Conservation (phyloP, 2,329 filamentous ascomycete species). For the Raffaelea albimanens region DNA sequence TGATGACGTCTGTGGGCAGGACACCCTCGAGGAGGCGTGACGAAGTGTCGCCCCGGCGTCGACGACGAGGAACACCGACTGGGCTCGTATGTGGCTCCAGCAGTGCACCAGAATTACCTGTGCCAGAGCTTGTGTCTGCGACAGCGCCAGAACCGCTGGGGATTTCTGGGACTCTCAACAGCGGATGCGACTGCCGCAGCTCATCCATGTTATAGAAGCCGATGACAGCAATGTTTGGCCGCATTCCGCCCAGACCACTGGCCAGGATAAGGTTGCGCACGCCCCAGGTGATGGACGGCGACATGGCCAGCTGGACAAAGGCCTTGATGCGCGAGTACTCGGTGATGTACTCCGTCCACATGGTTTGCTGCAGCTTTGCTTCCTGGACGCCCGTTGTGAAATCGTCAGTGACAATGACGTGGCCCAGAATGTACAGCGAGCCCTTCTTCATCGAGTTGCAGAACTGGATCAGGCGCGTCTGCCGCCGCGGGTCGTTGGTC, state of each 20-base stretch:
- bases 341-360: slow-evolving; percentile 76
- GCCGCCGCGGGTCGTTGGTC: slow-evolving; percentile 71
- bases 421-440: slow-evolving; percentile 72
- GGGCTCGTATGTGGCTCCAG: neutral
- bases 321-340: slow-evolving; percentile 82
- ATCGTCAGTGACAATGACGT: slow-evolving; percentile 79
- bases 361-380: slow-evolving; percentile 67
- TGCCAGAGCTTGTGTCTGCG: neutral
- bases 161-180: slow-evolving; percentile 45
- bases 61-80: slow-evolving; percentile 10
- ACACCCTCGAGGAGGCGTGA: slow-evolving; percentile 45
- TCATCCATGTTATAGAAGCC: slow-evolving; percentile 77
- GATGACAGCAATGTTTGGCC: slow-evolving; percentile 76
- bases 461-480: slow-evolving; percentile 79
- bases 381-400: slow-evolving; percentile 72
- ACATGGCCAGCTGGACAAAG: slow-evolving; percentile 79
- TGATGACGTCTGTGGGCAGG: slow-evolving; percentile 61
- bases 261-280: slow-evolving; percentile 73
- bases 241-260: slow-evolving; percentile 76
- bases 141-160: slow-evolving; percentile 22
- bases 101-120: neutral
- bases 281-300: slow-evolving; percentile 76
- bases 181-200: slow-evolving; percentile 49
- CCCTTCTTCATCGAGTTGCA: slow-evolving; percentile 90
- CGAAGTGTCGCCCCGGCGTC: slow-evolving; percentile 44